Evolutionary conservation across 345 rosid genomes (phyloP), one percentile per base, ranked within the genome.

Genomic region (Salix brachista): DNA sequence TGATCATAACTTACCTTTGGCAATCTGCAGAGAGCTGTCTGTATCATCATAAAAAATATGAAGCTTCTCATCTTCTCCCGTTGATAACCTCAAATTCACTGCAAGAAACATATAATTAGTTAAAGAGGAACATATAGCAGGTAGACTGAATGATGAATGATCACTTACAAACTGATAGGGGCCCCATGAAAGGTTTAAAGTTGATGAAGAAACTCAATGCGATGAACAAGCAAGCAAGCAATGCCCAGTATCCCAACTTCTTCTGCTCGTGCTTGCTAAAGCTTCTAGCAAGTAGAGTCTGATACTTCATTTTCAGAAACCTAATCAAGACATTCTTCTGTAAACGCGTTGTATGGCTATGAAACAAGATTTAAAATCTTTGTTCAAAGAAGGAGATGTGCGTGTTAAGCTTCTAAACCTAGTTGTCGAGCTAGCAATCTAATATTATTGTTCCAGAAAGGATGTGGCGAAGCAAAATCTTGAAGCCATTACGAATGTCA

Each of bases 271-370:
- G 85, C 70, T 80, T 88, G 77, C 91, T 87, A 73, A 94, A 92
- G 84, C 97, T 94, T 79, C 97, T 86, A 34, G 88, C 84, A 67
- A 93, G 84, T 52, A 91, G 77, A 19, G 88, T 85, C 32, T 89
- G 83, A 73, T 77, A 85, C 87, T 83, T 77, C 74, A 80, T n/a
- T 25, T 12, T 58, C 13, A 0, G 14, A 9, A 58, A n/a, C 62
- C 62, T 23, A 9, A 58, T 14, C 6, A 10, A 58, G 44, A 7
- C 58, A 50, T 56, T 56, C 12, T 56, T n/a, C 62, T 56, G 13
- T 8, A 44, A 3, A 44, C 16, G 16, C 16, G 16, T 44, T 34
- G 14, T 56, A 56, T 56, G 61, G 62, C 28, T 23, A 9, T 1
- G 62, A 58, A 58, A 58, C 62, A 58, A 3, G 62, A 25, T 56